Conservation (phyloP, 2,329 filamentous ascomycete species). For the Penicillium rolfsii region DNA sequence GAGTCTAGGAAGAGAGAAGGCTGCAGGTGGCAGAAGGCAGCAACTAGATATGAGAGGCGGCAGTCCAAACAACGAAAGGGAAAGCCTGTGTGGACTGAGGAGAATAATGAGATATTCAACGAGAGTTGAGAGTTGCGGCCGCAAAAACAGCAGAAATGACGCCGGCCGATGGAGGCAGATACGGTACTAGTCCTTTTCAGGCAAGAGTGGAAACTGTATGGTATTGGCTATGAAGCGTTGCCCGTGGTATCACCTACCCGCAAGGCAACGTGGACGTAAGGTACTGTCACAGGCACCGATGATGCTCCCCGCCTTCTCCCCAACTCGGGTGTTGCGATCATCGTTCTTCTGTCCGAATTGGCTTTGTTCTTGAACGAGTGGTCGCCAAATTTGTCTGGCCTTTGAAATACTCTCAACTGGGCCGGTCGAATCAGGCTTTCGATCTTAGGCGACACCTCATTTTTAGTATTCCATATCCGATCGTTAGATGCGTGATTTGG, state of each 20-base stretch:
- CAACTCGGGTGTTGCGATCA: constrained; percentile 24
- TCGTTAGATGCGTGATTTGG: constrained; percentile 32
- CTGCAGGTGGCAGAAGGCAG: neutral
- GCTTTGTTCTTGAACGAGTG: constrained; percentile 1
- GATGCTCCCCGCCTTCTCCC: constrained; percentile 27
- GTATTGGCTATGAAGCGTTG: constrained; percentile 1
- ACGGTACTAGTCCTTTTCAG: constrained; percentile 13
- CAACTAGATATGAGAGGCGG: neutral
- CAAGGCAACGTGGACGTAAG: constrained; percentile 17
- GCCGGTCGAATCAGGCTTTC: neutral
- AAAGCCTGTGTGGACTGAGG: constrained; percentile 3
- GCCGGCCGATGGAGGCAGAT: neutral
- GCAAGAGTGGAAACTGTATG: constrained; percentile 10
- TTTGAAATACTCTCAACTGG: neutral
- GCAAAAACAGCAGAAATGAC: constrained; percentile 12
- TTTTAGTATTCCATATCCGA: constrained; percentile 4
- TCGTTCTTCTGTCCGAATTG: constrained; percentile 13
- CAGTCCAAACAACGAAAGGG: neutral
- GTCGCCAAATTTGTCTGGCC: neutral
- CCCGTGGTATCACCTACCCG: neutral
- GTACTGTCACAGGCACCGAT: constrained; percentile 36
- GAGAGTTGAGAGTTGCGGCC: neutral
- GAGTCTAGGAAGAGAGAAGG: neutral
- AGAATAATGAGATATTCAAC: neutral
- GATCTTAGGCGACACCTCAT: neutral